A percentile compares a stretch with the other conserved stretches of the same genome.
phyloP scores from a whole-genome alignment of 305 asterid genomes.

The Ruellia speciosa region DNA sequence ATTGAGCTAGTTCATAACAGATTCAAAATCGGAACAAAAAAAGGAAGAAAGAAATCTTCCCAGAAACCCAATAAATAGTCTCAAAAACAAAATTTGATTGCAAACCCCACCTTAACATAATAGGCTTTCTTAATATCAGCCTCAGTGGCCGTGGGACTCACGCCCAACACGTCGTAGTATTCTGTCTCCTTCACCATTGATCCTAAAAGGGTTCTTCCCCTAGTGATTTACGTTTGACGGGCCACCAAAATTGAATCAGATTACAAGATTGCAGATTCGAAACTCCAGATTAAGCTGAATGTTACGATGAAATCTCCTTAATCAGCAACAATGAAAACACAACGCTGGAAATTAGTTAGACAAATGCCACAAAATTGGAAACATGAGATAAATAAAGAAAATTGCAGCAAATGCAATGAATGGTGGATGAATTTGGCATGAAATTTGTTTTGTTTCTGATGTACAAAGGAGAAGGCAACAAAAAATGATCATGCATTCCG shows the following conservation, averaged over 20 bases:
- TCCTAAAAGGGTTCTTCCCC: conserved; percentile 11
- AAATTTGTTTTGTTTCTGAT: too few species aligned
- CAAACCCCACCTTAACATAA: conserved; percentile 62
- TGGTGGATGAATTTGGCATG: background rate
- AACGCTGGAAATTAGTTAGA: background rate
- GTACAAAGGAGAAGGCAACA: too few species aligned
- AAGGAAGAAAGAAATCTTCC: too few species aligned
- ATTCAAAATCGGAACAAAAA: background rate
- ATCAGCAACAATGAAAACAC: background rate
- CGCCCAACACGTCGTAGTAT: conserved; percentile 83
- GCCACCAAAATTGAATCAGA: background rate
- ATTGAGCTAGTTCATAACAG: background rate
- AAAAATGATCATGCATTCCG: too few species aligned
- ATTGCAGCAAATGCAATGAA: background rate
- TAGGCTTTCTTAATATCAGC: conserved; percentile 82
- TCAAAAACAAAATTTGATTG: background rate
- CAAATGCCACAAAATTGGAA: background rate
- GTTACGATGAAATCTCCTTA: background rate
- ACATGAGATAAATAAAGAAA: background rate
- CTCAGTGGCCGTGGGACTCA: conserved; percentile 79
- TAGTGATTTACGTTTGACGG: conserved; percentile 15
- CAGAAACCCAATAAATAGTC: background rate
- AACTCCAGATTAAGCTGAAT: background rate
- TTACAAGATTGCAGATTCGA: background rate
- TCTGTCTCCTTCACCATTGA: conserved; percentile 92